Conservation (phyloP, 2,329 filamentous ascomycete species). For the Calonectria ilicicola region DNA sequence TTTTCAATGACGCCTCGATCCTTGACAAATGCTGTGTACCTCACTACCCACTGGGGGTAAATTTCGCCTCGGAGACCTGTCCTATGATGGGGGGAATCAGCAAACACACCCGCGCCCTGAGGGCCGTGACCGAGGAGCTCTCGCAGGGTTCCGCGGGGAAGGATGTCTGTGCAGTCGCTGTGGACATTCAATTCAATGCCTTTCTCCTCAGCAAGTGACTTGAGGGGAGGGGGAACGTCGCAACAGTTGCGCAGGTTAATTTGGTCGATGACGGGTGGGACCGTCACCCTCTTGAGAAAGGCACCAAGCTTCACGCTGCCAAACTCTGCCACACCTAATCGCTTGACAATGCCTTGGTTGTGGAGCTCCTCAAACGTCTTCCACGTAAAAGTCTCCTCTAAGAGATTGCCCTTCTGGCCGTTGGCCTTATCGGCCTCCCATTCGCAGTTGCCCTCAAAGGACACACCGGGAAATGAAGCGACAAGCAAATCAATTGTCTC, state of each 20-base stretch:
- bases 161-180: constrained; percentile 91
- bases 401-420: constrained; percentile 71
- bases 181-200: constrained; percentile 92
- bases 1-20: constrained; percentile 97
- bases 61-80: constrained; percentile 81
- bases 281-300: constrained; percentile 77
- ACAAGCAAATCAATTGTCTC: constrained; percentile 87
- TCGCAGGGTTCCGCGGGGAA: constrained; percentile 85
- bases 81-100: constrained; percentile 63
- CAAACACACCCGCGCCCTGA: constrained; percentile 81
- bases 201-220: constrained; percentile 84
- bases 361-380: constrained; percentile 80
- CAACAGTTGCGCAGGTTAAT: constrained; percentile 98
- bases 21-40: constrained; percentile 95
- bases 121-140: constrained; percentile 82
- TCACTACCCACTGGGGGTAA: constrained; percentile 92
- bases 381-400: constrained; percentile 77
- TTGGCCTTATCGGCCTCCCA: constrained; percentile 77
- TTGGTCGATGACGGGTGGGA: constrained; percentile 89
- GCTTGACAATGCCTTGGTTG: constrained; percentile 75
- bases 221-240: constrained; percentile 89
- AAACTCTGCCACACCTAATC: constrained; percentile 91
- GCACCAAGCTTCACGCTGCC: constrained; percentile 84
- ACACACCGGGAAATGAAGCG: constrained; percentile 91
- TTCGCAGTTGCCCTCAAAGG: constrained; percentile 93